Base-by-base conservation (phyloP, 2,329 filamentous ascomycete genomes). In the Fusarium piperis region DNA sequence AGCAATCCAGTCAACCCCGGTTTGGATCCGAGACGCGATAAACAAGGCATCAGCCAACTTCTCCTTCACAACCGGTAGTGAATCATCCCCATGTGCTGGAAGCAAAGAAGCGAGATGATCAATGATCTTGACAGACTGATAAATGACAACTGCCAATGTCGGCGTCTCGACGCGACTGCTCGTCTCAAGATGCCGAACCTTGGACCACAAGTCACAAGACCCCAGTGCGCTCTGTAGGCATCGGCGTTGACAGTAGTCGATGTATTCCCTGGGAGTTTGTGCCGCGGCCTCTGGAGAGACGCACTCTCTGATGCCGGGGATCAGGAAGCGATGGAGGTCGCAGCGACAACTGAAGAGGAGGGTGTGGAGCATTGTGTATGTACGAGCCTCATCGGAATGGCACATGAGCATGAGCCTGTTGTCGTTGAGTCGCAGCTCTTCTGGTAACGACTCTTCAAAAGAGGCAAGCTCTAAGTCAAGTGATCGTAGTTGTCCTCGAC, bases 301-400 rank as follows among this genome's bases (percentile, higher is more conserved):
- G 0, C 65, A 59, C 6, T 79, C 77, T 6, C 74, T 64, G 0
- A 79, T 78, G 0, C 73, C 76, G 0, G 76, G 74, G 0, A 78
- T 74, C 0, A 78, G 32, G 1, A 79, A 78, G 0, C 77, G 70
- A 11, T 77, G 75, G 0, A 78, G 63, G 20, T 79, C 76, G 20
- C 76, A 78, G 3, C 72, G 69, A 13, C 69, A 74, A 0, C 70
- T 72, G 13, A 74, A 60, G 1, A 76, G 7, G 0, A 70, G 11
- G 0, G 71, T 72, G 30, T 79, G 77, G 0, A 79, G 48, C 0
- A 64, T 60, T 0, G 70, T 65, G 15, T 78, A 79, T 1, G 66
- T 59, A 0, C 62, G 59, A 4, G 72, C 65, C 11, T 78, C 76
- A 0, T 66, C 62, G 0, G 77, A 77, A 3, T 79, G 76, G 10